phyloP scores from a whole-genome alignment of 2,329 filamentous ascomycete genomes.

The Alternaria rosae region DNA sequence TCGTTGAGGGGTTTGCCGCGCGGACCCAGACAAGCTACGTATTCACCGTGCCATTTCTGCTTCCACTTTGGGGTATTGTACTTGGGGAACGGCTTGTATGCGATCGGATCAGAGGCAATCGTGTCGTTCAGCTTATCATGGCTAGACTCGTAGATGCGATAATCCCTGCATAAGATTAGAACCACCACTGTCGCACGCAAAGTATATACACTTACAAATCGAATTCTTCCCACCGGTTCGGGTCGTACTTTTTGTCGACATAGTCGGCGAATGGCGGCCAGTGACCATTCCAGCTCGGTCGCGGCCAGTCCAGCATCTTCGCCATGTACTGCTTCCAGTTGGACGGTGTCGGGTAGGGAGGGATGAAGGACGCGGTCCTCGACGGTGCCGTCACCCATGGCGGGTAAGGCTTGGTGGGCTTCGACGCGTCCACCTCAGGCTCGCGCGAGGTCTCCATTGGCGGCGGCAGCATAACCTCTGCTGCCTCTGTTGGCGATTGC shows the following conservation, averaged over 20 bases:
- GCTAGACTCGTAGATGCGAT: constrained; percentile 49
- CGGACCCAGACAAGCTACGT: constrained; percentile 71
- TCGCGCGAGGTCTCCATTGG: constrained; percentile 9
- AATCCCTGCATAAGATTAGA: constrained; percentile 39
- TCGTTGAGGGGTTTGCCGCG: constrained; percentile 60
- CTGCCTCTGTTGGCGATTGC: background rate
- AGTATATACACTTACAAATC: constrained; percentile 34
- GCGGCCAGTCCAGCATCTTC: constrained; percentile 53
- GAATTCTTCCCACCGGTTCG: constrained; percentile 59
- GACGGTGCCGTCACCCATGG: constrained; percentile 37
- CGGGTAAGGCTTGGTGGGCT: constrained; percentile 20
- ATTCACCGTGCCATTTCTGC: constrained; percentile 62
- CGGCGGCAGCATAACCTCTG: constrained; percentile 3
- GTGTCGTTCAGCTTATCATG: constrained; percentile 39
- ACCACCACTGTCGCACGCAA: background rate
- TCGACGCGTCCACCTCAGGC: background rate
- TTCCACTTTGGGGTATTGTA: constrained; percentile 72
- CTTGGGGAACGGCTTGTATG: constrained; percentile 74
- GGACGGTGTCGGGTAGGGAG: constrained; percentile 24
- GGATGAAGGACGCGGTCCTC: constrained; percentile 23
- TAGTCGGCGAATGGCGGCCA: constrained; percentile 57
- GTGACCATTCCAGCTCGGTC: constrained; percentile 49
- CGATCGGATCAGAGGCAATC: constrained; percentile 54
- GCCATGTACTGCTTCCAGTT: constrained; percentile 50
- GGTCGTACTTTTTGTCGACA: constrained; percentile 53